Percentiles rank a stretch among this genome's conserved stretches.
Conservation (phyloP, 257 asterid species). For the Ophiorrhiza pumila region DNA sequence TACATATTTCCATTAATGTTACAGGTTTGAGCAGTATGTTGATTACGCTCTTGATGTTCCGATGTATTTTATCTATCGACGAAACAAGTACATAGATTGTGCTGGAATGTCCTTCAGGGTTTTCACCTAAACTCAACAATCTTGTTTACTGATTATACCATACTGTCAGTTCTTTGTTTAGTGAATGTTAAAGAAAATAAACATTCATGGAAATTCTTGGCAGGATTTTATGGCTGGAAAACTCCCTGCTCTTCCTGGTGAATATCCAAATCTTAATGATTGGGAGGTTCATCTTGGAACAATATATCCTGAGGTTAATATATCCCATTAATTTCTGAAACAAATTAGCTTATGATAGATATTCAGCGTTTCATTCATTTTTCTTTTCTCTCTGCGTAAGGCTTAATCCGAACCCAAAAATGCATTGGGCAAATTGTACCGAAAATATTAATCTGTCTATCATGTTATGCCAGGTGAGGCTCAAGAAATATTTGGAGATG, state of each 20-base stretch:
- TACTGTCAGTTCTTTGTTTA: slow-evolving; percentile 5
- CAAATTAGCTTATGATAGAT: too few species aligned
- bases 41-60: slow-evolving; percentile 99
- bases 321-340: too few species aligned
- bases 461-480: slow-evolving; percentile 99
- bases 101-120: slow-evolving; percentile 95
- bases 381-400: too few species aligned
- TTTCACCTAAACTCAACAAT: slow-evolving; percentile 26
- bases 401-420: too few species aligned
- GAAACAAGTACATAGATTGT: slow-evolving; percentile 71
- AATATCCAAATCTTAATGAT: slow-evolving; percentile 80
- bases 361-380: too few species aligned
- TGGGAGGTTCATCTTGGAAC: slow-evolving; percentile 99
- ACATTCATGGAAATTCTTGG: slow-evolving; percentile 21
- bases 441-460: too few species aligned
- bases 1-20: slow-evolving; percentile 23
- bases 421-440: too few species aligned
- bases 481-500: slow-evolving; percentile 95
- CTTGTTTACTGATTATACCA: slow-evolving; percentile 6
- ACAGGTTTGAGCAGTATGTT: slow-evolving; percentile 93
- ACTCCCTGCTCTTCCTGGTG: slow-evolving; percentile 86
- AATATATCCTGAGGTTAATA: slow-evolving; percentile 99
- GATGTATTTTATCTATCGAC: slow-evolving; percentile 94
- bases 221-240: slow-evolving; percentile 97
- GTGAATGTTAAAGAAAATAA: slow-evolving; percentile 8